Base-by-base conservation (phyloP, 768 basidiomycete species). In the Russula virescens region DNA sequence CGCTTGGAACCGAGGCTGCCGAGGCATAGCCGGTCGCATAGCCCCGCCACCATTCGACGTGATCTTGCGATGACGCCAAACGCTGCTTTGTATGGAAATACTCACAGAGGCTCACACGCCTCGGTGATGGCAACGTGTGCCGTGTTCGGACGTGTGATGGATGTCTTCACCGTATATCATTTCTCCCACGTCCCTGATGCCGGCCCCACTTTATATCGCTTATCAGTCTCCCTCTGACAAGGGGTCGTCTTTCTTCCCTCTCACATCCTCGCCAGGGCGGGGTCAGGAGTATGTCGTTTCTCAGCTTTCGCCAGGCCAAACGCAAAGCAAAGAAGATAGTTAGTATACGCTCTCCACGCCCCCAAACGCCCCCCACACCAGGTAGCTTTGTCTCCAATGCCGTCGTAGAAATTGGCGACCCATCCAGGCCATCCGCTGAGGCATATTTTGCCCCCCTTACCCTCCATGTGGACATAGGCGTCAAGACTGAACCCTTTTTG, bases 321-420 rank as follows among this genome's bases (percentile, higher is more conserved):
- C 64, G 65, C 46, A 66, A 63, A 45, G 61, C 65, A 31, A 68
- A 68, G 67, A 63, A 63, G 58, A 55, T 53, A 5, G 47, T 55
- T 23, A 48, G 42, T 19, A 5, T 51, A 53, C 55, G 54, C 53
- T 9, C 26, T 23, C 19, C 11, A 13, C 60, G 49, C 4, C 42
- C 53, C 21, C 58, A 45, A 9, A 48, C 38, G 19, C 51, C 45
- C 3, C 38, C 61, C 42, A 49, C 50, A 14, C 55, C 56, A n/a
- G 25, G 13, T 34, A 60, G 54, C 49, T 56, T 40, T 34, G 9
- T n/a, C 42, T 60, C 65, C 14, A 28, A 49, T 7, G 25, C 34
- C 38, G 55, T 63, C 35, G 66, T 67, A 21, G 63, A 64, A 23
- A 64, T 67, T 25, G 18, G 42, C 26, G 64, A 67, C 25, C 25